Base-by-base conservation (phyloP, 441 rosid genomes). In the Populus hybrid region DNA sequence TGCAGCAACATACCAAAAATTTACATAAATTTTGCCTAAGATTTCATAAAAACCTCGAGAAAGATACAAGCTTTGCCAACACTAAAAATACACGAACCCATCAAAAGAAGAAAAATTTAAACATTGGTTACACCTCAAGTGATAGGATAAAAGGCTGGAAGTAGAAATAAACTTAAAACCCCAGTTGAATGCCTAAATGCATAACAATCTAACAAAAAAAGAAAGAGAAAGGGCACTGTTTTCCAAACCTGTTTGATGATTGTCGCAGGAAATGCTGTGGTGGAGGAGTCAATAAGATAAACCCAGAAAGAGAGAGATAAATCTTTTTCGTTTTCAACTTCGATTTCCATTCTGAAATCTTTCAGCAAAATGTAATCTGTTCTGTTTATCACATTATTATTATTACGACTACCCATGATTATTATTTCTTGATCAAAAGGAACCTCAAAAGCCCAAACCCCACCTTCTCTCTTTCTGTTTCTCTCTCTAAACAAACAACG, bases 221-320 rank as follows among this genome's bases (percentile, higher is more conserved):
- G 5, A 23, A 2, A 30, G 38, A 28, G 46, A 46, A 24, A 23
- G 67, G 28, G 54, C 1, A 36, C 9, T 35, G 54, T 20, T 38
- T 54, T 65, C 4, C 18, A 46, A 59, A 89, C 98, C 94, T 88
- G 97, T 73, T 87, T 81, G 72, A 90, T 79, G 76, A 90, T 81
- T 63, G 89, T 85, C 3, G 87, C 78, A 67, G 95, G 93, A 82
- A 85, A 90, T 21, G 87, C 65, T 18, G 61, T 5, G 32, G 90
- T 75, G 84, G 82, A 76, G 38, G 73, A 54, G 68, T 50, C 30
- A 67, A 88, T 79, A 77, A 93, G 89, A 82, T 88, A 93, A 85
- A 89, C 80, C 97, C 95, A 93, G 78, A 88, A 93, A 74, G 91
- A 89, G 54, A 93, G 82, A 75, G 74, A 81, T 80, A 89, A 89